Percentiles rank a stretch among this genome's conserved stretches.
Evolutionary conservation across 306 rosid species (phyloP).

Genomic region (Vigna mungo): DNA sequence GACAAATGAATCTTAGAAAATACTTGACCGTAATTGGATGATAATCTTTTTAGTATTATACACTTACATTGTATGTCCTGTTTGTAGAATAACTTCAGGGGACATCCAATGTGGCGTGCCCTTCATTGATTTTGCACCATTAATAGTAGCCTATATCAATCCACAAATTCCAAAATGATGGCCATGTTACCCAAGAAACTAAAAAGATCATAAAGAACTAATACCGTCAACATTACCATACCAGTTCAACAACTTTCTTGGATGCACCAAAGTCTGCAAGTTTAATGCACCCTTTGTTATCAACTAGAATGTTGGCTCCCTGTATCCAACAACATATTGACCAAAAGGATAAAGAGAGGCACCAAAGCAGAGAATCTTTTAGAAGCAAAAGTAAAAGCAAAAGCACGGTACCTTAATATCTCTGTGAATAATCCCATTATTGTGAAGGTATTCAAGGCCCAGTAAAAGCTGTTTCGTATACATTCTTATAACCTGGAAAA

Average conservation of each 20-base stretch:
- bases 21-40: neutral
- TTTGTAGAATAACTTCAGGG: conserved; percentile 95
- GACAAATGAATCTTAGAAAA: conserved; percentile 25
- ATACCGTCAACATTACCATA: conserved; percentile 42
- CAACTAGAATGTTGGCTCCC: conserved; percentile 99
- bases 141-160: conserved; percentile 78
- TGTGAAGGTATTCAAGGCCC: conserved; percentile 93
- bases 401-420: conserved; percentile 76
- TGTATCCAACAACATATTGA: conserved; percentile 48
- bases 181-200: conserved; percentile 38
- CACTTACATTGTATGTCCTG: conserved; percentile 96
- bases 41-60: conserved; percentile 5
- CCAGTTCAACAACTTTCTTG: conserved; percentile 96
- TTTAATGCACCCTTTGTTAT: conserved; percentile 94
- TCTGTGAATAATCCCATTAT: conserved; percentile 87
- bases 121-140: conserved; percentile 94
- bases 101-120: conserved; percentile 99
- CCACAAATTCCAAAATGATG: conserved; percentile 35
- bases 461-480: conserved; percentile 82
- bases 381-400: conserved; percentile 26
- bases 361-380: conserved; percentile 6
- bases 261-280: conserved; percentile 99
- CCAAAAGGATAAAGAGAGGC: conserved; percentile 18
- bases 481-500: conserved; percentile 80
- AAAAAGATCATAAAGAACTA: conserved; percentile 28